phyloP scores from a whole-genome alignment of 495 filamentous ascomycete genomes.

The Penicillium egyptiacum region DNA sequence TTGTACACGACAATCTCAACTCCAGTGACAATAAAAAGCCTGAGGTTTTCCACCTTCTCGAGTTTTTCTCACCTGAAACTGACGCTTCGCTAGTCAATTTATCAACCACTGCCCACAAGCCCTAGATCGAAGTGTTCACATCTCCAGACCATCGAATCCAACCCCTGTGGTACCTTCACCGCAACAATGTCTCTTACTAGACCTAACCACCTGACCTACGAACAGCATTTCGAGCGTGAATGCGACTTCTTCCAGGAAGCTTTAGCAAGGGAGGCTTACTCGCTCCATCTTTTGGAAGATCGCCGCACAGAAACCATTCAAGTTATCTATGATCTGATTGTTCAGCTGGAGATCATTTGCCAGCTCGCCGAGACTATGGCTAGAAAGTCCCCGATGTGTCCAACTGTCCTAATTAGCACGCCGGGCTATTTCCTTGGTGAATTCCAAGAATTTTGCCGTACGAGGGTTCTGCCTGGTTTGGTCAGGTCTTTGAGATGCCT shows the following conservation, averaged over 20 bases:
- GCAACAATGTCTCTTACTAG: background rate
- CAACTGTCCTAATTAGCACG: background rate
- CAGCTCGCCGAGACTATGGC: background rate
- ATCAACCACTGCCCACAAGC: background rate
- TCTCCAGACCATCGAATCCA: background rate
- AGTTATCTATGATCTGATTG: background rate
- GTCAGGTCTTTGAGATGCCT: background rate
- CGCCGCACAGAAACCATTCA: background rate
- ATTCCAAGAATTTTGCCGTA: background rate
- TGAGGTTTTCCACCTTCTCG: background rate
- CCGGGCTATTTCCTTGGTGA: background rate
- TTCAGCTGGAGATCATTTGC: background rate
- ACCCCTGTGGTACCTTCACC: background rate
- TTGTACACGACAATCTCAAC: background rate
- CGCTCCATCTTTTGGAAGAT: background rate
- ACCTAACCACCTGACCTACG: background rate
- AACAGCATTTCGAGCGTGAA: background rate
- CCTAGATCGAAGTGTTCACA: background rate
- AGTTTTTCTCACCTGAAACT: background rate
- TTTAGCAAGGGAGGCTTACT: background rate
- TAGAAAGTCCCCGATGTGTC: background rate
- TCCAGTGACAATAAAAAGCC: background rate
- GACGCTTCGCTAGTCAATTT: background rate
- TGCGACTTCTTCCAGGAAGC: background rate
- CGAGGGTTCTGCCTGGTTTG: background rate